Conservation (phyloP, 306 rosid genomes). For the Begonia peltatifolia region DNA sequence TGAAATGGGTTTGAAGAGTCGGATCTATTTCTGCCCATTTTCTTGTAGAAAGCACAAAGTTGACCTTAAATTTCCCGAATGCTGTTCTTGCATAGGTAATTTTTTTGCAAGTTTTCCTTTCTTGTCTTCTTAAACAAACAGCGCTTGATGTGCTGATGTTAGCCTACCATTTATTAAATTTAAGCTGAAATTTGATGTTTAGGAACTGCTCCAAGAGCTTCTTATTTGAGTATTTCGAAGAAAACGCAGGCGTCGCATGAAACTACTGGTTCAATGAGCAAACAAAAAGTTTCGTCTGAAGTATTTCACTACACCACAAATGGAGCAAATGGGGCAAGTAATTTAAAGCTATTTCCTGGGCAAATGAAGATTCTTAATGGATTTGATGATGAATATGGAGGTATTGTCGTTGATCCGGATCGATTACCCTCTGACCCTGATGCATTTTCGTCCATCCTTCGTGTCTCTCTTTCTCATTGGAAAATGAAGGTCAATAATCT, state of each 20-base stretch:
- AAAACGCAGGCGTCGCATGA: slow-evolving; percentile 21
- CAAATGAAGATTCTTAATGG: slow-evolving; percentile 50
- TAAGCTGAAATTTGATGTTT: slow-evolving; percentile 7
- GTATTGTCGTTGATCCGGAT: slow-evolving; percentile 56
- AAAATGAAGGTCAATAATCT: slow-evolving; percentile 34
- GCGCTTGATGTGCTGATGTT: neutral
- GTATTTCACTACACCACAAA: slow-evolving; percentile 20
- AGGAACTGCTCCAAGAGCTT: slow-evolving; percentile 38
- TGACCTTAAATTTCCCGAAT: slow-evolving; percentile 22
- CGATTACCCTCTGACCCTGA: slow-evolving; percentile 38
- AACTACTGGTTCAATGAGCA: slow-evolving; percentile 24
- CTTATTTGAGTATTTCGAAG: slow-evolving; percentile 21
- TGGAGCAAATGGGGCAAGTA: slow-evolving; percentile 39
- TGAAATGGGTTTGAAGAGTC: slow-evolving; percentile 23
- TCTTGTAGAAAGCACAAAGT: slow-evolving; percentile 18
- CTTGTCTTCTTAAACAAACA: neutral
- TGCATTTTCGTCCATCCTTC: slow-evolving; percentile 39
- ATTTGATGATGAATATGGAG: slow-evolving; percentile 78
- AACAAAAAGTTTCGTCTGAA: slow-evolving; percentile 21
- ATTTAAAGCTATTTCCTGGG: slow-evolving; percentile 23
- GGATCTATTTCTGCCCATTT: slow-evolving; percentile 19
- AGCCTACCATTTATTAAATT: neutral
- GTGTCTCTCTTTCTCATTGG: slow-evolving; percentile 70
- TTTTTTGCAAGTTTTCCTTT: neutral
- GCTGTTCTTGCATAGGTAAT: slow-evolving; percentile 45